Evolutionary conservation across 306 rosid species (phyloP).

Genomic region (Lathyrus sativus): DNA sequence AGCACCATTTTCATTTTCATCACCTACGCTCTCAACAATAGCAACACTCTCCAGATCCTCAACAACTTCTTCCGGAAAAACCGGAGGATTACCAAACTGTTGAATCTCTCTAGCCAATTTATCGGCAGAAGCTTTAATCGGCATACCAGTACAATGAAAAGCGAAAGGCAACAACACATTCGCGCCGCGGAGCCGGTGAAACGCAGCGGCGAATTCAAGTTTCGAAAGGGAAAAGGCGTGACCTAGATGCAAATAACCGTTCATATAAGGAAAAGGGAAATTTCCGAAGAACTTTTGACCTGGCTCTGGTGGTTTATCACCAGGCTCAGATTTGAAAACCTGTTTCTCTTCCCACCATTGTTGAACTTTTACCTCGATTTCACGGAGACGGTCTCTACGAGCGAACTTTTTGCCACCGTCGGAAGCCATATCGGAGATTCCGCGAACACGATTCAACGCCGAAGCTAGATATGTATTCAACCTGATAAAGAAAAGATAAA

Average conservation of each 20-base stretch:
- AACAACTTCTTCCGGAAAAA: conserved; percentile 46
- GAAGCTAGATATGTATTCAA: neutral
- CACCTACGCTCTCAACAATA: neutral
- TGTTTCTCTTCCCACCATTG: conserved; percentile 81
- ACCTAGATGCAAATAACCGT: conserved; percentile 83
- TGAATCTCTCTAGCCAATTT: conserved; percentile 79
- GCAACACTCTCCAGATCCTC: conserved; percentile 46
- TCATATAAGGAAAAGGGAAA: conserved; percentile 93
- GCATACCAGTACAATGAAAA: conserved; percentile 99
- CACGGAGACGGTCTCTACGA: conserved; percentile 73
- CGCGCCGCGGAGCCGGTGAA: conserved; percentile 80
- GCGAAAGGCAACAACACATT: conserved; percentile 85
- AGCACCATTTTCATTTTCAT: conserved; percentile 37
- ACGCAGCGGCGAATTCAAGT: conserved; percentile 86
- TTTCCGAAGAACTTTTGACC: conserved; percentile 90
- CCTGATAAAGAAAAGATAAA: neutral
- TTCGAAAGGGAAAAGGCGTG: conserved; percentile 83
- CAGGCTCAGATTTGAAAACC: conserved; percentile 73
- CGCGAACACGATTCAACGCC: conserved; percentile 39
- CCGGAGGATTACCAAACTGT: conserved; percentile 72
- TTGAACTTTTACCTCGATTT: conserved; percentile 67
- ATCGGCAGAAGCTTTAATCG: conserved; percentile 94
- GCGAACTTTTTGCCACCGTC: conserved; percentile 66
- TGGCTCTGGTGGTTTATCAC: conserved; percentile 57
- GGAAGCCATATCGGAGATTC: conserved; percentile 57